Evolutionary conservation across 2,329 filamentous ascomycete species (phyloP), one percentile per base, ranked within the genome.

Genomic region (Aphanoascus verrucosus): DNA sequence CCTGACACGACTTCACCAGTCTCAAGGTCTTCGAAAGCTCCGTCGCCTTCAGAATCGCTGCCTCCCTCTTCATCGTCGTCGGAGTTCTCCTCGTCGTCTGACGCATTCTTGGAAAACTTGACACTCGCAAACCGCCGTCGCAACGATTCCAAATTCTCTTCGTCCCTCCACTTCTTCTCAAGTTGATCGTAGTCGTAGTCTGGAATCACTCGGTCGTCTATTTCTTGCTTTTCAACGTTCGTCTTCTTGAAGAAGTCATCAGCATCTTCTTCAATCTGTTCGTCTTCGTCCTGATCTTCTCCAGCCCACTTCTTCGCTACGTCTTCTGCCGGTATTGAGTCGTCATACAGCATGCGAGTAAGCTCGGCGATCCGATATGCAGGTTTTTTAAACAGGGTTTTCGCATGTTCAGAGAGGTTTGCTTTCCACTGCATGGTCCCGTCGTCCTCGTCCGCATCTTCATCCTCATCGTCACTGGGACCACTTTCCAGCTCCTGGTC

Each of bases 311-410:
- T 82, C 60, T 80, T 78, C 38, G 95, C 73, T 1, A 90, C 88
- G 54, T 94, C 83, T 2, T 76, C 75, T 0, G 90, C 82, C 0
- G 84, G 81, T 28, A 98, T 70, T 9, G 83, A 81, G 38, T 86
- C 80, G 61, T 97, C 86, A 69, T 98, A 98, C 73, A 98, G 85
- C 68, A 94, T 78, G 59, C 86, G 83, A 0, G 88, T 88, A 31
- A 98, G 78, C 63, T 97, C 90, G 12, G 81, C 79, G 7, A 88
- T 84, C 52, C 89, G 82, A 63, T 86, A 95, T 14, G 84, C 79
- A 41, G 81, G 80, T 57, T 80, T 82, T 60, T 79, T 82, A 64
- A 93, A 86, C 34, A 90, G 72, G 53, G 77, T 80, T 57, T 79
- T 79, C 1, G 90, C 90, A 52, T 84, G 87, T 55, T 85, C 83